phyloP scores from a whole-genome alignment of 148 eudicot genomes.

The Vaccinium darrowii region DNA sequence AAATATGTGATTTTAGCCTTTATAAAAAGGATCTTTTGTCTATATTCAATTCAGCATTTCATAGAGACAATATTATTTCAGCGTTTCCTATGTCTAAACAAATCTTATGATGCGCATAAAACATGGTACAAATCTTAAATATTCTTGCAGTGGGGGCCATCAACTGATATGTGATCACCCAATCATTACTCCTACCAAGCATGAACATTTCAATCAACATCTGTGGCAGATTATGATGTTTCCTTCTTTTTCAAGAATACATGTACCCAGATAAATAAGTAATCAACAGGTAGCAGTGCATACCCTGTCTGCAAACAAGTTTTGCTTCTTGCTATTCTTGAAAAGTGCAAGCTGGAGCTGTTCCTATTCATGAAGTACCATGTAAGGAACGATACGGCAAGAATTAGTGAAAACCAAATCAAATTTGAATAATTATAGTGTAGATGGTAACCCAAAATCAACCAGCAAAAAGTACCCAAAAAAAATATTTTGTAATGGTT shows the following conservation, averaged over 20 bases:
- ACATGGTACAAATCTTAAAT: background rate
- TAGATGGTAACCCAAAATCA: background rate
- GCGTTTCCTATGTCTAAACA: background rate
- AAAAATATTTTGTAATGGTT: background rate
- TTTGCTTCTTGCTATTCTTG: constrained; percentile 30
- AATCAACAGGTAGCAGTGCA: background rate
- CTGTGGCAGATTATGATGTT: background rate
- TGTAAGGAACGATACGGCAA: background rate
- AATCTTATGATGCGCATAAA: too few relatives aligned
- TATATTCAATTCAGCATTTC: too few relatives aligned
- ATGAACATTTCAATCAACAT: background rate
- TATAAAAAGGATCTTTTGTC: too few relatives aligned
- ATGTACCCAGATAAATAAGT: background rate
- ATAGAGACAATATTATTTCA: too few relatives aligned
- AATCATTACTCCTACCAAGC: background rate
- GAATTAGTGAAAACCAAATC: background rate
- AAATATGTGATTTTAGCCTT: too few relatives aligned
- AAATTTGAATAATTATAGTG: background rate
- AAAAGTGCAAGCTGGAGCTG: constrained; percentile 47
- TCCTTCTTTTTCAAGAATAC: background rate
- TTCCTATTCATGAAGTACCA: constrained; percentile 29
- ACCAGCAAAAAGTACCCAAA: constrained; percentile 7
- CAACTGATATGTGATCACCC: background rate
- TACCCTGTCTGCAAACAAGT: constrained; percentile 46
- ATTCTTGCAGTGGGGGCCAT: background rate